These are phyloP conservation scores for Kodamaea leandrae DNA, from an alignment of 805 yeast species.

Conservation along the genomic window DNA sequence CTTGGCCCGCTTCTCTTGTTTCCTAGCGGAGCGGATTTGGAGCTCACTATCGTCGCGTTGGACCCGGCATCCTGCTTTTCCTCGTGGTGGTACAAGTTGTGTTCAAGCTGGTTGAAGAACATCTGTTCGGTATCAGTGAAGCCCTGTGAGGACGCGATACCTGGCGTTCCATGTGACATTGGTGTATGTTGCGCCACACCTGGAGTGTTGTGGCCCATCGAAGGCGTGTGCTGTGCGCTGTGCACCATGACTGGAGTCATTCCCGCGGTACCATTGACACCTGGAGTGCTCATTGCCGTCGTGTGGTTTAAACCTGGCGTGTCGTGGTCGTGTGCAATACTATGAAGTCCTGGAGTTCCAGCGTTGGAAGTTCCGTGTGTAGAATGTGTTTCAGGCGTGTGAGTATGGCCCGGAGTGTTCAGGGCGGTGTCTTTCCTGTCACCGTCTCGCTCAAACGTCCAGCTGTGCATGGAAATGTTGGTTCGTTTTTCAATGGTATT, in stretches of 20 bases:
- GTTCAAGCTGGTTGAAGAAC: constrained; percentile 30
- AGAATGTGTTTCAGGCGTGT: background rate
- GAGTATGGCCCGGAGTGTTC: background rate
- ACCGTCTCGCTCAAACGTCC: background rate
- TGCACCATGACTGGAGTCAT: background rate
- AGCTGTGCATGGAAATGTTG: background rate
- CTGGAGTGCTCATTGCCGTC: background rate
- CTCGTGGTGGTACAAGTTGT: constrained; percentile 20
- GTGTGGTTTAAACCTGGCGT: constrained; percentile 1
- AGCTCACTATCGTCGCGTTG: constrained; percentile 1
- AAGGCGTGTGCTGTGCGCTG: constrained; percentile 1
- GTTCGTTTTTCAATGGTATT: background rate
- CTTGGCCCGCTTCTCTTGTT: constrained; percentile 6
- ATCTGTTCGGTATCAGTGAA: constrained; percentile 18
- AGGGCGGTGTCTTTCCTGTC: background rate
- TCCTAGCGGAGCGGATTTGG: constrained; percentile 9
- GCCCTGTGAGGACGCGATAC: background rate
- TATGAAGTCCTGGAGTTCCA: background rate
- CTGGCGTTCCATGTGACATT: constrained; percentile 15
- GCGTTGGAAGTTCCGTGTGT: background rate
- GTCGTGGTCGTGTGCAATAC: background rate
- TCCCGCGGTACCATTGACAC: background rate
- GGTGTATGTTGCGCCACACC: constrained; percentile 8
- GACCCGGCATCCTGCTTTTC: constrained; percentile 3
- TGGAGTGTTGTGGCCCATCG: background rate